Base-by-base conservation (phyloP, 768 basidiomycete species). In the Tubosaeta brunneosetosa region DNA sequence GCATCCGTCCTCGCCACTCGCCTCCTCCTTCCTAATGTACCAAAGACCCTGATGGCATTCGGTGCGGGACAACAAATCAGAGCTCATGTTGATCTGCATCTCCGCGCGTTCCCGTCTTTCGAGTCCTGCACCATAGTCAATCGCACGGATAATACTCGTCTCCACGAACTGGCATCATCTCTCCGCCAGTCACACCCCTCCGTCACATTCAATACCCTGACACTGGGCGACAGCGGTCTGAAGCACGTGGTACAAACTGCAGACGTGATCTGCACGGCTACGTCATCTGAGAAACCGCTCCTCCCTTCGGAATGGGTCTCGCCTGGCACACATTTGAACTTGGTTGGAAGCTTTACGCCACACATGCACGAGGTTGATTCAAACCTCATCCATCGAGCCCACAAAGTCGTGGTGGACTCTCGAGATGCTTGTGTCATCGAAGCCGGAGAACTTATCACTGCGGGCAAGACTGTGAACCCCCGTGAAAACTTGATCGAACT, bases 341-440 rank as follows among this genome's bases (percentile, higher is more conserved):
- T 94, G 3, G 80, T 91, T 26, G 91, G 92, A 6, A 90, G 88
- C 51, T 94, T 90, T 62, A 93, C 77, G 16, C 87, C 87, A 1
- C 62, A 70, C 3, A 95, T 94, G 93, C 77, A 75, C 40, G 92
- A 95, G 64, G 79, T 92, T 7, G 83, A 88, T 26, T 65, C 60
- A 0, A 71, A 68, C 0, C 74, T 93, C 13, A 67, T 94, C 11
- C 61, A 67, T 26, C 73, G 88, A 3, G 83, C 85, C 0, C 72
- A 66, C 45, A 62, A 71, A 19, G 68, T 93, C 16, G 71, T 91
- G 0, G 91, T 94, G 0, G 92, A 95, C 66, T 91, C 88, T 1
- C 67, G 74, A 42, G 72, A 76, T 3, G 90, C 86, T 3, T 92
- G 89, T 61, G 55, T 73, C n/a, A 64, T 70, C 0, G 93, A 94